Base-by-base conservation (phyloP, 768 basidiomycete genomes). In the Auricularia sp. region DNA sequence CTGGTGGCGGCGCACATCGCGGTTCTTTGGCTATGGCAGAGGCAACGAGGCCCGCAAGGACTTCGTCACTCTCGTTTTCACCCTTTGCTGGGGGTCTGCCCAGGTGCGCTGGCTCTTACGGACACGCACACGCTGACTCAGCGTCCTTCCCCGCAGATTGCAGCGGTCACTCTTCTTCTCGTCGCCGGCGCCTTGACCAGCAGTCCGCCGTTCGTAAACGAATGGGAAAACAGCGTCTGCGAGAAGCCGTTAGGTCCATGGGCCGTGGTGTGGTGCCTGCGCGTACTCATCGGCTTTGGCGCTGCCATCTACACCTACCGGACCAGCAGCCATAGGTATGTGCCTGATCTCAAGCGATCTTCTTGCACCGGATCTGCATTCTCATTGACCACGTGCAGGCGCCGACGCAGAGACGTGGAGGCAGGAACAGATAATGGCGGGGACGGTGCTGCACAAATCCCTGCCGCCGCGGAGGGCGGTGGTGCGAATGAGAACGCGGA, bases 251-350 rank as follows among this genome's bases (percentile, higher is more conserved):
- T 64, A 7, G 64, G 64, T 6, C 59, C 64, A 10, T 64, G 64
- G 64, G 58, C 60, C 23, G 60, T 64, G 21, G 64, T 64, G 18
- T 64, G 64, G 64, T 43, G 42, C 58, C 34, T 64, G 11, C 33
- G 64, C 33, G 64, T 64, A 59, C 21, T 42, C 34, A 14, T 64
- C 12, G 64, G 64, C 21, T 34, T 60, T 29, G 12, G 10, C 23
- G 43, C 60, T 3, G 60, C 39, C 18, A 42, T 64, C 59, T 60
- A 61, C 53, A 43, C 23, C 16, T 59, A 59, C 56, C 23, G 56
- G 23, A 33, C 56, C 6, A 51, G 21, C 21, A 51, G 10, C 6
- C 47, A 12, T 18, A 51, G 47, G 47, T 51, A 18, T 18, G 47
- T 51, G 18, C 21, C 18, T 51, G 47, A 51, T 51, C 21, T 6